Conservation (phyloP, 257 asterid genomes). For the Solanum paucissectum region DNA sequence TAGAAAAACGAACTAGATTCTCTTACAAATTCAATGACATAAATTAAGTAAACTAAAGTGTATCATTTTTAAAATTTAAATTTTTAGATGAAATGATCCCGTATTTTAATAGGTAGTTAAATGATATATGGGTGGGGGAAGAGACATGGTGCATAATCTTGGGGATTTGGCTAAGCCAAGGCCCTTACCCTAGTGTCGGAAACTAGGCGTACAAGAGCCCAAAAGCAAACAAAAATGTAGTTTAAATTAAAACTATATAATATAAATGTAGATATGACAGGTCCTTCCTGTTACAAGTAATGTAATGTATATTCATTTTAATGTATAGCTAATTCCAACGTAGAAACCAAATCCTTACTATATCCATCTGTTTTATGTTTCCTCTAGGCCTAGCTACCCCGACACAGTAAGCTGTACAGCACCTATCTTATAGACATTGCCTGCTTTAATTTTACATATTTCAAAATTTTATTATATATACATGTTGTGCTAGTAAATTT, state of each 20-base stretch:
- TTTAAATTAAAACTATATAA: neutral
- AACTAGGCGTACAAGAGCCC: conserved; percentile 28
- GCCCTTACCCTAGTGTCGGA: conserved; percentile 49
- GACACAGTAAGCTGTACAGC: conserved; percentile 22
- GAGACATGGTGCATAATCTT: conserved; percentile 31
- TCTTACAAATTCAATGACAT: neutral
- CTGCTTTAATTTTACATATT: conserved; percentile 1
- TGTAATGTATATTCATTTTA: neutral
- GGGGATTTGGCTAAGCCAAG: conserved; percentile 38
- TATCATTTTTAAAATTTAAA: neutral
- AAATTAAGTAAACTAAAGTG: neutral
- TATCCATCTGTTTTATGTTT: conserved; percentile 4
- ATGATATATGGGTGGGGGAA: neutral
- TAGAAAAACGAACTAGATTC: neutral
- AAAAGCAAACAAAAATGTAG: conserved; percentile 5
- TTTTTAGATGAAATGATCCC: neutral
- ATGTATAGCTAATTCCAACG: neutral
- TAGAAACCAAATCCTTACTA: conserved; percentile 15
- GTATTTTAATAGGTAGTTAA: neutral
- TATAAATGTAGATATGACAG: conserved; percentile 28
- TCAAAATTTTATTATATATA: neutral
- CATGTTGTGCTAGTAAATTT: neutral
- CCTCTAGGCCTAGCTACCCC: conserved; percentile 9
- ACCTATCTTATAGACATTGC: conserved; percentile 1
- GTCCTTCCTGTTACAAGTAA: conserved; percentile 14